Percentiles rank a stretch among this genome's conserved stretches.
phyloP scores from a whole-genome alignment of 2,329 filamentous ascomycete species.

The Blastomyces gilchristii region DNA sequence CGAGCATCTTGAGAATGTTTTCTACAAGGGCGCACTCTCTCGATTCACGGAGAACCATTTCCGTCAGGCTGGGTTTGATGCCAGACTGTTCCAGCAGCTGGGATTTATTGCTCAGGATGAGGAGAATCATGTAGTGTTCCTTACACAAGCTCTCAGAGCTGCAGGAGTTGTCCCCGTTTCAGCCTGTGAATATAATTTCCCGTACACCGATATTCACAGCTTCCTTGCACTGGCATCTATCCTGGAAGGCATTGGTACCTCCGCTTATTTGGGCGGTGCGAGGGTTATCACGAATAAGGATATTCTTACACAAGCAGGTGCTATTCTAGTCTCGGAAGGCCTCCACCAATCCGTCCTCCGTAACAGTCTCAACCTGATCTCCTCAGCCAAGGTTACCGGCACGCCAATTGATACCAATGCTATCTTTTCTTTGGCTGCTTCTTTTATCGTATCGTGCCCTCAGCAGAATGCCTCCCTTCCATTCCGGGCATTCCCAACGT shows the following conservation, averaged over 20 bases:
- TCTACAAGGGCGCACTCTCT: constrained; percentile 51
- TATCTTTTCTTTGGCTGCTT: constrained; percentile 55
- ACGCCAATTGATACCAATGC: constrained; percentile 48
- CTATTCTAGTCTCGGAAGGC: constrained; percentile 55
- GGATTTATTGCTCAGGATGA: constrained; percentile 49
- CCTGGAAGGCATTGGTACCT: constrained; percentile 50
- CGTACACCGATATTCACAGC: constrained; percentile 36
- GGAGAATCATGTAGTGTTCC: constrained; percentile 47
- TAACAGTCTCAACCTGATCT: constrained; percentile 37
- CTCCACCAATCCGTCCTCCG: constrained; percentile 56
- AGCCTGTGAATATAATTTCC: constrained; percentile 49
- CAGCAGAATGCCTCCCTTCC: constrained; percentile 45
- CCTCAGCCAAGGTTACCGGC: constrained; percentile 53
- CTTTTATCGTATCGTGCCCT: constrained; percentile 52
- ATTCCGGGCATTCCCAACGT: constrained; percentile 49
- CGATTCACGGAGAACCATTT: constrained; percentile 49
- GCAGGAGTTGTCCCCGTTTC: constrained; percentile 43
- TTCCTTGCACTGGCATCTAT: constrained; percentile 46
- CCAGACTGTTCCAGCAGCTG: constrained; percentile 49
- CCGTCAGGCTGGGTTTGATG: constrained; percentile 40
- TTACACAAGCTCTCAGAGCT: constrained; percentile 37
- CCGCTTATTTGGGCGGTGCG: constrained; percentile 54
- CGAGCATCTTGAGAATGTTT: constrained; percentile 51
- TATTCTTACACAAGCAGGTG: constrained; percentile 52
- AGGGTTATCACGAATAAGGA: constrained; percentile 46